Percentiles rank a stretch among this genome's conserved stretches.
phyloP scores from a whole-genome alignment of 75 land plant genomes.

The Pseudotsuga menziesii region DNA sequence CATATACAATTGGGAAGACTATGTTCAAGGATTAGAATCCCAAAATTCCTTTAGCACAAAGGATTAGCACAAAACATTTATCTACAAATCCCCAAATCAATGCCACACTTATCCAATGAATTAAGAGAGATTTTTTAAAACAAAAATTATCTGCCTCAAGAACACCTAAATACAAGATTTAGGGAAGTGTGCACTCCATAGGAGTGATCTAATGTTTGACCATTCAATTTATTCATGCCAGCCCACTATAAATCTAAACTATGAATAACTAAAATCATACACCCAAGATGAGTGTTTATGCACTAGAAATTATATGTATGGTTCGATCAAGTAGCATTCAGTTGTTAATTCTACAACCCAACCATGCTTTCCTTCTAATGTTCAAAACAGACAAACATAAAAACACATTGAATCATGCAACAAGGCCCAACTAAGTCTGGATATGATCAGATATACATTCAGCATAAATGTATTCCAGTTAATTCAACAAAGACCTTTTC shows the following conservation, averaged over 20 bases:
- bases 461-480: too few species aligned
- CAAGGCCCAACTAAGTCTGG: not conserved
- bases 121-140: too few species aligned
- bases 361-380: not conserved
- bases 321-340: too few species aligned
- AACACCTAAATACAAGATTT: too few species aligned
- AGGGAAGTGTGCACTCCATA: not conserved
- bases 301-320: too few species aligned
- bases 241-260: not conserved
- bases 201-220: not conserved
- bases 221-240: not conserved
- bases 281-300: not conserved
- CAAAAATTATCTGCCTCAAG: too few species aligned
- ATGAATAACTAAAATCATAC: too few species aligned
- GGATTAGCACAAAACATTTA: not conserved
- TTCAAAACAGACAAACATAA: not conserved
- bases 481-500: too few species aligned
- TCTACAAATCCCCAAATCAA: too few species aligned
- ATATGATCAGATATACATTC: not conserved
- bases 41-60: too few species aligned
- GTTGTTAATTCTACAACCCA: not conserved
- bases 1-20: not conserved
- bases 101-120: too few species aligned
- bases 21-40: not conserved
- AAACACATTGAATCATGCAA: not conserved